phyloP scores from a whole-genome alignment of 2,329 filamentous ascomycete genomes.

The Neonectria hederae region DNA sequence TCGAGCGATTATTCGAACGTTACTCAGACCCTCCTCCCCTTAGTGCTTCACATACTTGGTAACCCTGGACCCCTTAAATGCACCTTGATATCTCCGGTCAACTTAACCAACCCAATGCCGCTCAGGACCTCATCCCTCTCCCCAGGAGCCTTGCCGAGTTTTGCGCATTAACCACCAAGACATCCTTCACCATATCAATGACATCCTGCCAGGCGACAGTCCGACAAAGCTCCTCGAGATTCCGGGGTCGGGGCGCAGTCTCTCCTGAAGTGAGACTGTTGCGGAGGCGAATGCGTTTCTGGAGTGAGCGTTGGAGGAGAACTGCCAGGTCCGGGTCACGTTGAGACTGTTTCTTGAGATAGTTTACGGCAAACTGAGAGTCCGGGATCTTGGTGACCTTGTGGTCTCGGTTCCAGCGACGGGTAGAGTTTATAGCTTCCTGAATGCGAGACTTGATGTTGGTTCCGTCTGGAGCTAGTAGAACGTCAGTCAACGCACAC shows the following conservation, averaged over 20 bases:
- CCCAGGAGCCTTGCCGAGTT: constrained; percentile 34
- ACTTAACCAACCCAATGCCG: not conserved
- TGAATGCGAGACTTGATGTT: constrained; percentile 42
- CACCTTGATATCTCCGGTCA: not conserved
- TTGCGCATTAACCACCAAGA: constrained; percentile 41
- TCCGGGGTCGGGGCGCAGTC: constrained; percentile 33
- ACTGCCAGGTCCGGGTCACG: constrained; percentile 48
- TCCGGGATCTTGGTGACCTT: constrained; percentile 47
- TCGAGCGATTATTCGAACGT: not conserved
- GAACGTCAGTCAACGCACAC: constrained; percentile 9
- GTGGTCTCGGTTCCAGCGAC: constrained; percentile 52
- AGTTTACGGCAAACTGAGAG: constrained; percentile 43
- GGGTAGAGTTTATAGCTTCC: constrained; percentile 50
- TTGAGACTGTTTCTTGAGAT: constrained; percentile 50
- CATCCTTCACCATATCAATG: constrained; percentile 44
- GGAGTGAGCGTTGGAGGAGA: constrained; percentile 46
- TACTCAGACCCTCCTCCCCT: not conserved
- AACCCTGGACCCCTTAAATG: not conserved
- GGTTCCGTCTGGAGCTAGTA: constrained; percentile 1
- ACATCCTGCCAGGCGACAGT: constrained; percentile 48
- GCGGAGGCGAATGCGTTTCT: constrained; percentile 35
- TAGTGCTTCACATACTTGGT: not conserved
- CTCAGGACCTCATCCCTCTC: not conserved
- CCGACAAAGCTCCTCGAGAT: constrained; percentile 47
- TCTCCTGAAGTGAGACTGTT: not conserved